Conservation (phyloP, 2,329 filamentous ascomycete genomes). For the Aspergillus alliaceus region DNA sequence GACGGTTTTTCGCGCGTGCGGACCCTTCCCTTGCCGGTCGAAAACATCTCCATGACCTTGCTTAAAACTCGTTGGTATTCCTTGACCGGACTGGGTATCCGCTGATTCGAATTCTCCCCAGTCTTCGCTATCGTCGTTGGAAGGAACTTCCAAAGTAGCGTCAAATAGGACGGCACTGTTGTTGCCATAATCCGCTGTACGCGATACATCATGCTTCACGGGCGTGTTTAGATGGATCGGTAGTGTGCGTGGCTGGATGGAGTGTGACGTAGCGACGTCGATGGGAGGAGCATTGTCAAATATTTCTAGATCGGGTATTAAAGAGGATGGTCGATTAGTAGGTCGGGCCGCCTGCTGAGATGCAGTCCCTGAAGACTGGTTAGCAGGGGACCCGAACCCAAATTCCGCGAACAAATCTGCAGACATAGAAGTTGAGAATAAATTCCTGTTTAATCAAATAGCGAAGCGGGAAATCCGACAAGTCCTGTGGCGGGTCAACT, state of each 20-base stretch:
- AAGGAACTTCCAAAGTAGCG: conserved; percentile 41
- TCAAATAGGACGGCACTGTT: conserved; percentile 64
- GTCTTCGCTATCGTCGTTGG: conserved; percentile 37
- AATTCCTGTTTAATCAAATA: too few relatives aligned
- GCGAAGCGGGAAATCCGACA: background rate
- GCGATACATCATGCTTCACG: conserved; percentile 11
- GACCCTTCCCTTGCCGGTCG: background rate
- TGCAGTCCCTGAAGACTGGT: conserved; percentile 13
- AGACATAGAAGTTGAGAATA: conserved; percentile 43
- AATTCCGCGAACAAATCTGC: conserved; percentile 57
- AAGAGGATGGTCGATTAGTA: conserved; percentile 13
- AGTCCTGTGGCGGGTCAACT: conserved; percentile 7
- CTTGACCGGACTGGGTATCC: conserved; percentile 18
- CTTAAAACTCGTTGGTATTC: background rate
- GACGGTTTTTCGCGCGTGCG: background rate
- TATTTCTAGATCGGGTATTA: conserved; percentile 24
- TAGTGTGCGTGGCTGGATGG: background rate
- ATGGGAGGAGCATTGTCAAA: conserved; percentile 17
- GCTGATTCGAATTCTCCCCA: conserved; percentile 49
- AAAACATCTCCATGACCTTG: background rate
- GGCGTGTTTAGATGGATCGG: conserved; percentile 11
- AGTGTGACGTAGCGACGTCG: background rate
- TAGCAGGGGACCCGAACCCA: conserved; percentile 27
- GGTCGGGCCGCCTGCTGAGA: conserved; percentile 8
- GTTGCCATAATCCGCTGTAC: conserved; percentile 24